Percentiles rank a stretch among this genome's conserved stretches.
Evolutionary conservation across 2,329 filamentous ascomycete genomes (phyloP).

Genomic region (Cercospora zeae-maydis): DNA sequence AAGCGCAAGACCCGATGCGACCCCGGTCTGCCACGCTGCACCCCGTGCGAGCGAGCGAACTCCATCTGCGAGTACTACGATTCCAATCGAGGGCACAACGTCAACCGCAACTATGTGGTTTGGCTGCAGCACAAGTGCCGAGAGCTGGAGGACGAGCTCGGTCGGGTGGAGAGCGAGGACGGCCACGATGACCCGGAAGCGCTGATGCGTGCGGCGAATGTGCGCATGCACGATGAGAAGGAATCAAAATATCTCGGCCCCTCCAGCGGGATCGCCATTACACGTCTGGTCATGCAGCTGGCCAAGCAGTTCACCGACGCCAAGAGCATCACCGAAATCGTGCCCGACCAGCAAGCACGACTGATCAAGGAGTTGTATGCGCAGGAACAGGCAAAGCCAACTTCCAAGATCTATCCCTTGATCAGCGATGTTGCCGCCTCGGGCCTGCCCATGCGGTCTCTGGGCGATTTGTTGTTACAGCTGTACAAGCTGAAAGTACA

Average conservation of each 20-base stretch:
- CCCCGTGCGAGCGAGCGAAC: slow-evolving; percentile 87
- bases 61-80: slow-evolving; percentile 95
- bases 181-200: slow-evolving; percentile 70
- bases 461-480: slow-evolving; percentile 76
- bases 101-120: slow-evolving; percentile 88
- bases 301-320: slow-evolving; percentile 90
- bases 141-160: slow-evolving; percentile 75
- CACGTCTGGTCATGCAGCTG: slow-evolving; percentile 90
- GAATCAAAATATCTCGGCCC: slow-evolving; percentile 89
- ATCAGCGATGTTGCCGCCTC: slow-evolving; percentile 79
- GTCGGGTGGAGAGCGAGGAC: slow-evolving; percentile 73
- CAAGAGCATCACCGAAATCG: slow-evolving; percentile 86
- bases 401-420: slow-evolving; percentile 81
- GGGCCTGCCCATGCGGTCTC: slow-evolving; percentile 66
- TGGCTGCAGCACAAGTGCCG: slow-evolving; percentile 84
- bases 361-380: slow-evolving; percentile 65
- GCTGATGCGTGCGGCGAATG: slow-evolving; percentile 80
- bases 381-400: slow-evolving; percentile 62
- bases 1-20: slow-evolving; percentile 96
- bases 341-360: slow-evolving; percentile 68
- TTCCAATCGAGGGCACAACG: slow-evolving; percentile 76
- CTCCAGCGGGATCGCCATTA: slow-evolving; percentile 93
- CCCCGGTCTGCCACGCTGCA: slow-evolving; percentile 82
- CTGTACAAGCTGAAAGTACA: slow-evolving; percentile 88
- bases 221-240: slow-evolving; percentile 78